Conservation (phyloP, 441 rosid species). For the Geranium incanum region DNA sequence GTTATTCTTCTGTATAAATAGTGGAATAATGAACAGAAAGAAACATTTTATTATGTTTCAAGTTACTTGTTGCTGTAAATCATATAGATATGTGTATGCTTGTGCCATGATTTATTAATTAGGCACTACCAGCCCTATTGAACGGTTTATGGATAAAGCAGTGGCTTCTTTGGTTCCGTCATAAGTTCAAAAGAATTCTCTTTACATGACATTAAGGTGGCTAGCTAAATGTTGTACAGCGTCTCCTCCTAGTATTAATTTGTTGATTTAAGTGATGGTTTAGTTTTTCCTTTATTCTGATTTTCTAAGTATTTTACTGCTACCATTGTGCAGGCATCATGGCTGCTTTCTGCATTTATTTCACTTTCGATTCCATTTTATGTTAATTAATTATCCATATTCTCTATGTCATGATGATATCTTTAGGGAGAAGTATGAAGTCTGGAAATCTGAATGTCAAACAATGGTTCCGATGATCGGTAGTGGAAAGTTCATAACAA, state of each 20-base stretch:
- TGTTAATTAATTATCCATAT: background rate
- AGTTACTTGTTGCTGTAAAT: background rate
- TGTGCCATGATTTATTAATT: background rate
- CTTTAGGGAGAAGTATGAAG: conserved; percentile 59
- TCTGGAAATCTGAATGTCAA: conserved; percentile 72
- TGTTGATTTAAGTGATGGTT: background rate
- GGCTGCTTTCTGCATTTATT: background rate
- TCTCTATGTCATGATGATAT: background rate
- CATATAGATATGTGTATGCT: background rate
- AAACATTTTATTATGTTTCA: background rate
- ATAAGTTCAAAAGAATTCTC: background rate
- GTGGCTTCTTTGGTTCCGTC: background rate
- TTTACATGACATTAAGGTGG: background rate
- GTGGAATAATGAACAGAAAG: conserved; percentile 1
- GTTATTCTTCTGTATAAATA: background rate
- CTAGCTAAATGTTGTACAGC: background rate
- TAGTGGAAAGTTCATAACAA: conserved; percentile 48
- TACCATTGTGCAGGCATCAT: background rate
- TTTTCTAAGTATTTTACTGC: background rate
- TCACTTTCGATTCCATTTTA: background rate
- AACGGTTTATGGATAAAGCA: background rate
- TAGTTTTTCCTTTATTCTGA: background rate
- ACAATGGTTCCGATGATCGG: conserved; percentile 70
- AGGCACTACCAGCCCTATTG: background rate
- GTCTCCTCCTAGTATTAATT: background rate